Base-by-base conservation (phyloP, 768 basidiomycete genomes). In the Lactifluus rugatus region DNA sequence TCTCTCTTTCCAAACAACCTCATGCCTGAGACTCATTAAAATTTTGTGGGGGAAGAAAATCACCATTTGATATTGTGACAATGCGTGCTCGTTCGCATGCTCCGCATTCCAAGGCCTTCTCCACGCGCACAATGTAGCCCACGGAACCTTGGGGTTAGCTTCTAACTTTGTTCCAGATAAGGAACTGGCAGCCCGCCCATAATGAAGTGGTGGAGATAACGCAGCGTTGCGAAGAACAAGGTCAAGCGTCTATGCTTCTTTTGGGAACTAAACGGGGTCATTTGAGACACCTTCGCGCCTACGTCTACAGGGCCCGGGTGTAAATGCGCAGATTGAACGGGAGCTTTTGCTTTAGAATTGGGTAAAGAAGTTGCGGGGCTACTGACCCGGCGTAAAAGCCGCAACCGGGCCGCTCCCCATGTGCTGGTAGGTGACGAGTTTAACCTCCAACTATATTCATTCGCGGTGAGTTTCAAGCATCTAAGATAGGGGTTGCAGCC, bases 321-420 rank as follows among this genome's bases (percentile, higher is more conserved):
- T 11, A 44, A 32, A 23, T 57, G 49, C 51, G 57, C 52, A 48
- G 46, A 48, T 59, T 49, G 47, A 42, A 26, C 58, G 58, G 58
- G 8, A n/a, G 28, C 9, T 31, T 21, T 34, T 36, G 8, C 28
- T 1, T 42, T 23, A 41, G 54, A 25, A 34, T 48, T 47, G 46
- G 23, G 28, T 47, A n/a, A n/a, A n/a, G n/a, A n/a, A n/a, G n/a
- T n/a, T n/a, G n/a, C 32, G 23, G 51, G 17, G 19, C 31, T 3
- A 34, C 34, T 34, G 11, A 39, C 36, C 37, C 6, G 41, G 47
- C 48, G 53, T 39, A 45, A 52, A 54, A 34, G 53, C 58, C 58
- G 58, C 58, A 31, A 49, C 28, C 31, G 48, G 28, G 32, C n/a
- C n/a, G n/a, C n/a, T n/a, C n/a, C n/a, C n/a, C n/a, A n/a, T n/a